Conservation (phyloP, 2,329 filamentous ascomycete species). For the Fonsecaea nubica region DNA sequence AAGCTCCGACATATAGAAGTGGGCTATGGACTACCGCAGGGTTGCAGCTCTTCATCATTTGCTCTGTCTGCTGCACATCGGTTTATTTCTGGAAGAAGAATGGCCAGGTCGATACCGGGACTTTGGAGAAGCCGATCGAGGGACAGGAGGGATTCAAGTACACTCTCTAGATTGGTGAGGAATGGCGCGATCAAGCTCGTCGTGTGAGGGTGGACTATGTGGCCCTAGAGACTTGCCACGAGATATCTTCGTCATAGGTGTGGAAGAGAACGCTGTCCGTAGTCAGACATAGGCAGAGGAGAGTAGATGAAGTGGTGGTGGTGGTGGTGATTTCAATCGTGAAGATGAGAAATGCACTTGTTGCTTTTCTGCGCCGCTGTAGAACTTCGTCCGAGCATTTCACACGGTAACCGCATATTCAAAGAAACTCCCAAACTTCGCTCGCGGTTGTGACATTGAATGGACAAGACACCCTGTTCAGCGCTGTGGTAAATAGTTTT, state of each 20-base stretch:
- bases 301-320: neutral
- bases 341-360: neutral
- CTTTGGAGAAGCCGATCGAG: conserved; percentile 44
- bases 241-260: neutral
- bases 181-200: neutral
- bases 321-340: too few species aligned
- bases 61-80: conserved; percentile 41
- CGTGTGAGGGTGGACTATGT: neutral
- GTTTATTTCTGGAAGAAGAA: conserved; percentile 45
- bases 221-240: neutral
- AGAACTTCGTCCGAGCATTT: neutral
- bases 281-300: neutral
- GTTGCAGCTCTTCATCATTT: conserved; percentile 36
- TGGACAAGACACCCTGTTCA: neutral
- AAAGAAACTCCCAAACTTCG: neutral
- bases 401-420: neutral
- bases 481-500: neutral
- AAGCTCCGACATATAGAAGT: conserved; percentile 39
- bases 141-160: conserved; percentile 41
- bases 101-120: conserved; percentile 43
- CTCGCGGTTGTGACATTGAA: neutral
- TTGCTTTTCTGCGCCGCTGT: neutral
- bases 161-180: conserved; percentile 17
- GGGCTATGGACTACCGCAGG: conserved; percentile 37
- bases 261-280: neutral